phyloP scores from a whole-genome alignment of 1,139 yeast species.

The Kazachstania sp. region DNA sequence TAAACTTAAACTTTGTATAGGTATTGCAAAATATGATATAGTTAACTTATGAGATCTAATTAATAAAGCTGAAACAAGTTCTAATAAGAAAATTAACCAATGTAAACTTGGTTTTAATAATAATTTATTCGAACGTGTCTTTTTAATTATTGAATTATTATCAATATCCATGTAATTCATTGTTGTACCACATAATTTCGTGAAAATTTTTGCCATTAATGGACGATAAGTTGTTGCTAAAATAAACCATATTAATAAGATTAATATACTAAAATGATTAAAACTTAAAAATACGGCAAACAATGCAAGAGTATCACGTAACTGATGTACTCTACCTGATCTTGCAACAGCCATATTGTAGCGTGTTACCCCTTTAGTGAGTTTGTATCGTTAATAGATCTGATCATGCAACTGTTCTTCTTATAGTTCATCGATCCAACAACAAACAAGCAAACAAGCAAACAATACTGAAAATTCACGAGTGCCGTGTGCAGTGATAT shows the following conservation, averaged over 20 bases:
- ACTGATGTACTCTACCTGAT: neutral
- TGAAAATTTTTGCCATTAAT: conserved; percentile 23
- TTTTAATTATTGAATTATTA: conserved; percentile 6
- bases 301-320: conserved; percentile 25
- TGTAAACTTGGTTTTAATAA: neutral
- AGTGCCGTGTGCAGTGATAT: no score
- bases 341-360: no score
- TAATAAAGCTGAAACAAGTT: neutral
- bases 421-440: no score
- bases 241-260: conserved; percentile 21
- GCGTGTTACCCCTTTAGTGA: no score
- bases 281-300: conserved; percentile 27
- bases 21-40: conserved; percentile 15
- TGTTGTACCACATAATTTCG: conserved; percentile 9
- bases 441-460: no score
- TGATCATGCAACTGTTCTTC: no score
- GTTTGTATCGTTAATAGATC: no score
- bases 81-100: neutral
- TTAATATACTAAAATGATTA: conserved; percentile 22
- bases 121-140: neutral
- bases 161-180: neutral
- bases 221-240: conserved; percentile 22
- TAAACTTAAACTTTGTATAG: conserved; percentile 24
- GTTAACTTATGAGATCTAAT: neutral
- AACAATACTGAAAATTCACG: no score